These are phyloP conservation scores for Vitis riparia DNA, from an alignment of 164 flowering plant species.

Conservation along the genomic window DNA sequence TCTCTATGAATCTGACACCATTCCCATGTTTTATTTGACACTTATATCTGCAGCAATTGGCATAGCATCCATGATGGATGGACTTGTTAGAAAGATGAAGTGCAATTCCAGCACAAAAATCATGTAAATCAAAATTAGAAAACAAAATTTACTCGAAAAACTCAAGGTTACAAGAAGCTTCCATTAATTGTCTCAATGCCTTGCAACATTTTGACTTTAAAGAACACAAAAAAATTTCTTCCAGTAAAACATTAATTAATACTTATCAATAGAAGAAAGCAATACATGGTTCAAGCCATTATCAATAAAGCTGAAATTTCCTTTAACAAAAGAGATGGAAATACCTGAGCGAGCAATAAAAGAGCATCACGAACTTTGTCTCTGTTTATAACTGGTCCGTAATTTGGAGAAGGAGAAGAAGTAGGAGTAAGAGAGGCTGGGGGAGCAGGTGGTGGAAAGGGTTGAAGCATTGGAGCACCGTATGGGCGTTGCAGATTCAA, in stretches of 20 bases:
- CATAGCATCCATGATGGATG: neutral
- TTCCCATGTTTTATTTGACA: neutral
- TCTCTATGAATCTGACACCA: neutral
- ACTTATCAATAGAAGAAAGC: neutral
- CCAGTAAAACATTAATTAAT: neutral
- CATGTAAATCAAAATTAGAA: neutral
- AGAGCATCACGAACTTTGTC: conserved; percentile 78
- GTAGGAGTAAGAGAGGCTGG: conserved; percentile 46
- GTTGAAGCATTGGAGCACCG: conserved; percentile 55
- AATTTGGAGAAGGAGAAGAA: conserved; percentile 18
- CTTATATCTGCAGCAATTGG: neutral
- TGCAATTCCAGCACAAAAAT: neutral
- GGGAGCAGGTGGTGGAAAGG: conserved; percentile 58
- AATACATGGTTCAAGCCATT: neutral
- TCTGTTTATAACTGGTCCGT: conserved; percentile 30
- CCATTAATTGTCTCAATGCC: neutral
- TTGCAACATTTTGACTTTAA: neutral
- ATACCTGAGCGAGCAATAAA: conserved; percentile 71
- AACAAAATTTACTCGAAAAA: neutral
- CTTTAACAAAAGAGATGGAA: conserved; percentile 1
- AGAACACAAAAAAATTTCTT: neutral
- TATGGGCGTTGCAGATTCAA: conserved; percentile 38
- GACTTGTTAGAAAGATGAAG: neutral
- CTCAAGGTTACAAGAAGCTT: neutral
- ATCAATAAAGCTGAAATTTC: too few relatives aligned